Conservation (phyloP, 2,329 filamentous ascomycete species). For the Epichloe gansuensis region DNA sequence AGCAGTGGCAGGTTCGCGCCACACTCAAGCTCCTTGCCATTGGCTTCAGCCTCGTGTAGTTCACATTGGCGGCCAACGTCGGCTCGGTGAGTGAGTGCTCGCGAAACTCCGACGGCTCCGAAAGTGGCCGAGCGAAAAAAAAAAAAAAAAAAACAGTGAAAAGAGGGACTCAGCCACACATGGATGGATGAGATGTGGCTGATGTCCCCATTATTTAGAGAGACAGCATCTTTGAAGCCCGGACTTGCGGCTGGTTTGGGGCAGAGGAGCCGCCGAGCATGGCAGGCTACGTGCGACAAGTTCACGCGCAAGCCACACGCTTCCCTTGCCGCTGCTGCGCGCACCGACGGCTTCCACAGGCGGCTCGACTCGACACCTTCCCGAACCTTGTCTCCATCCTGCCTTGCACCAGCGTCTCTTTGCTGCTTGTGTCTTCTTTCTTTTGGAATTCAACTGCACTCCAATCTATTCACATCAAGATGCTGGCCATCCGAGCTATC, state of each 20-base stretch:
- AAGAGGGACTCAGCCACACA: constrained; percentile 9
- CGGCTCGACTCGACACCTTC: not conserved
- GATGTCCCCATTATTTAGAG: not conserved
- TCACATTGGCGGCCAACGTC: constrained; percentile 4
- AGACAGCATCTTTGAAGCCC: not conserved
- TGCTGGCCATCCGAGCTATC: constrained; percentile 74
- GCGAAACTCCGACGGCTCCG: constrained; percentile 20
- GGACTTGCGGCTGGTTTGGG: not conserved
- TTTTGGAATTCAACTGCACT: constrained; percentile 11
- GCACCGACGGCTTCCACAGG: constrained; percentile 10
- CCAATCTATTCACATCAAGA: constrained; percentile 31
- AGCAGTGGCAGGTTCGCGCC: constrained; percentile 1
- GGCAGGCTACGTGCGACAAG: not conserved
- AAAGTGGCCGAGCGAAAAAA: constrained; percentile 12
- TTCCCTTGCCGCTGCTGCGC: not conserved
- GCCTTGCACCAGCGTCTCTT: constrained; percentile 11
- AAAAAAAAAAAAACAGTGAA: constrained; percentile 7
- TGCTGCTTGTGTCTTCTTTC: constrained; percentile 12
- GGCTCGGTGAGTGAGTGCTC: constrained; percentile 8
- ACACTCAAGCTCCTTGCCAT: constrained; percentile 1
- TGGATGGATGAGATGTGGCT: constrained; percentile 7
- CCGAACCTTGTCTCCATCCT: constrained; percentile 6
- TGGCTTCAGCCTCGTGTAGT: not conserved
- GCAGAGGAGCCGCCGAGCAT: not conserved
- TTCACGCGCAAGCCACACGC: constrained; percentile 4